A percentile compares a stretch with the other conserved stretches of the same genome.
Evolutionary conservation across 1,139 yeast species (phyloP).

Genomic region (Yamadazyma pseudoaaseri): DNA sequence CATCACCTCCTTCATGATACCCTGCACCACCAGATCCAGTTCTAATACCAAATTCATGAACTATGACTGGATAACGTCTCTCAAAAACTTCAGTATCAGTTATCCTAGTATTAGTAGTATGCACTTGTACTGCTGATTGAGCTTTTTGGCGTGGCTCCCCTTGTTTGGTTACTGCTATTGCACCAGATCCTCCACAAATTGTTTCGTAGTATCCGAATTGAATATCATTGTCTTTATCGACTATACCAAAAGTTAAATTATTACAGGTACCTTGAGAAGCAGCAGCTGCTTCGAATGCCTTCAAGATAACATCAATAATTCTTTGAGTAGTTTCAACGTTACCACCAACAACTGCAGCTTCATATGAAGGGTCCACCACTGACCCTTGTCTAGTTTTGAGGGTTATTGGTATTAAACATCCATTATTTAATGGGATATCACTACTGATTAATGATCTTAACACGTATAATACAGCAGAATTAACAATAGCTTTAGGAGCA

Average conservation of each 20-base stretch:
- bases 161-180: constrained; percentile 14
- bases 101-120: constrained; percentile 48
- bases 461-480: constrained; percentile 79
- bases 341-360: constrained; percentile 56
- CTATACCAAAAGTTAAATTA: constrained; percentile 48
- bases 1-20: constrained; percentile 42
- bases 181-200: constrained; percentile 51
- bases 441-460: constrained; percentile 71
- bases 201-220: constrained; percentile 51
- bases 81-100: constrained; percentile 49
- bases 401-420: constrained; percentile 71
- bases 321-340: constrained; percentile 47
- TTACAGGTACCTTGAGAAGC: constrained; percentile 53
- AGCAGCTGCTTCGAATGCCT: constrained; percentile 54
- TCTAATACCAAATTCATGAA: constrained; percentile 40
- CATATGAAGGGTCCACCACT: constrained; percentile 65
- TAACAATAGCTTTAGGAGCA: constrained; percentile 64
- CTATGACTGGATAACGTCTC: constrained; percentile 46
- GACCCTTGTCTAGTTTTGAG: constrained; percentile 68
- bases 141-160: constrained; percentile 49
- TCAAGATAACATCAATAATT: constrained; percentile 22
- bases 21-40: constrained; percentile 44
- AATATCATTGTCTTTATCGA: constrained; percentile 32
- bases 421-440: constrained; percentile 83
- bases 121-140: constrained; percentile 47